A percentile compares a stretch with the other conserved stretches of the same genome.
Conservation (phyloP, 352 stramenopile species). For the Phytophthora palmivora region DNA sequence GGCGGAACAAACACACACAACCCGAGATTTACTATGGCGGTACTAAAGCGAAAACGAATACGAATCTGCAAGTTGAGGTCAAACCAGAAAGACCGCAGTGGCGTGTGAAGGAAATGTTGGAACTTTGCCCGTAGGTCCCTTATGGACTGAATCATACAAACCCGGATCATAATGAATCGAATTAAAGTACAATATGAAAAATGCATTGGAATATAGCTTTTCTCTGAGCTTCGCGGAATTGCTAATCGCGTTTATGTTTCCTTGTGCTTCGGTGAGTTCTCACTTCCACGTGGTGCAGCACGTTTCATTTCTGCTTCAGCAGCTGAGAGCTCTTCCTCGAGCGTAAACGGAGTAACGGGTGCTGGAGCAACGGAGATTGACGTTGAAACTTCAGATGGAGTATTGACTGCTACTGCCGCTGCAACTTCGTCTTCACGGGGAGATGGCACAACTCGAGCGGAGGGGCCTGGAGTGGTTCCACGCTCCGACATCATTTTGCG, state of each 20-base stretch:
- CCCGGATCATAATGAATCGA: not conserved
- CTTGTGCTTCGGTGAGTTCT: not conserved
- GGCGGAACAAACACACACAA: too few species aligned
- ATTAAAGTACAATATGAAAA: not conserved
- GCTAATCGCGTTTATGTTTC: not conserved
- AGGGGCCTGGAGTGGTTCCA: slow-evolving; percentile 12
- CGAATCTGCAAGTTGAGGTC: too few species aligned
- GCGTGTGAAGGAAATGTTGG: too few species aligned
- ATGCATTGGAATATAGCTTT: not conserved
- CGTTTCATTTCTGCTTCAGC: slow-evolving; percentile 20
- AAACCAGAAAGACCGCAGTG: too few species aligned
- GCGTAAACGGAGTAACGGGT: slow-evolving; percentile 12
- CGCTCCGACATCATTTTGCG: slow-evolving; percentile 53
- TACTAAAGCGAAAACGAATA: too few species aligned
- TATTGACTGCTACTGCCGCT: slow-evolving; percentile 12
- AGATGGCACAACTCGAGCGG: slow-evolving; percentile 31
- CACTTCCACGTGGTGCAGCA: not conserved
- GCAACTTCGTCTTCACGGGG: slow-evolving; percentile 56
- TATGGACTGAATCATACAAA: too few species aligned
- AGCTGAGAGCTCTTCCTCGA: slow-evolving; percentile 28
- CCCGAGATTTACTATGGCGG: too few species aligned
- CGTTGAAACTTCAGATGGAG: not conserved
- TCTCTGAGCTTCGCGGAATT: not conserved
- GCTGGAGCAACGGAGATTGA: slow-evolving; percentile 9
- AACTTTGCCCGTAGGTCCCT: too few species aligned